These are phyloP conservation scores for Coniochaeta sp. DNA, from an alignment of 2,329 filamentous ascomycete species.

Conservation along the genomic window DNA sequence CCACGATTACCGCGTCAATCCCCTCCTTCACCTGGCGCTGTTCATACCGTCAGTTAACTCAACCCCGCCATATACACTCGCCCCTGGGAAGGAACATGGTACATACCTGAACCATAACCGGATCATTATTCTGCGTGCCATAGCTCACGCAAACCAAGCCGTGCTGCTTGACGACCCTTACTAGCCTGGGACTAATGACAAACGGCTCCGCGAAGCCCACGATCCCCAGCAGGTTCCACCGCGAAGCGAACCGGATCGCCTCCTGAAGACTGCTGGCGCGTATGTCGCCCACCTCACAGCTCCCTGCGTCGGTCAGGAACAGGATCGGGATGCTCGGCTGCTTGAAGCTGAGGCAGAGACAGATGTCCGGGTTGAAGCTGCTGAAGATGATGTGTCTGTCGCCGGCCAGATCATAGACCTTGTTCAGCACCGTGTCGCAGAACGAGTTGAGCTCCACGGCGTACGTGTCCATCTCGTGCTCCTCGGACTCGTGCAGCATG, in stretches of 20 bases:
- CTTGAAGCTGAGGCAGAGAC: constrained; percentile 89
- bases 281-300: constrained; percentile 76
- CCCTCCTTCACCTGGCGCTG: constrained; percentile 87
- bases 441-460: constrained; percentile 95
- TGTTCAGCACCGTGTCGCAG: constrained; percentile 83
- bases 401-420: constrained; percentile 79
- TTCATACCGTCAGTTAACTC: constrained; percentile 1
- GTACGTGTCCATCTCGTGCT: constrained; percentile 94
- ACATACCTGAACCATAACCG: constrained; percentile 74
- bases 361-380: constrained; percentile 96
- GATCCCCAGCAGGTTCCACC: constrained; percentile 91
- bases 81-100: background rate
- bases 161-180: constrained; percentile 88
- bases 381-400: constrained; percentile 94
- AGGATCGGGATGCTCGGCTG: constrained; percentile 94
- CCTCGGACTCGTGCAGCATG: constrained; percentile 91
- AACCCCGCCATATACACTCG: background rate
- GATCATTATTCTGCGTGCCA: constrained; percentile 83
- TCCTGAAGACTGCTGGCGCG: constrained; percentile 88
- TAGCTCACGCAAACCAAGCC: constrained; percentile 94
- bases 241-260: constrained; percentile 85
- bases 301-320: constrained; percentile 87
- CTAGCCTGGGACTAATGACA: constrained; percentile 79
- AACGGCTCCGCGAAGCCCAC: constrained; percentile 85
- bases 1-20: constrained; percentile 96